These are phyloP conservation scores for Edaphochlamys debaryana DNA, from an alignment of 139 green algal genomes.

Conservation along the genomic window DNA sequence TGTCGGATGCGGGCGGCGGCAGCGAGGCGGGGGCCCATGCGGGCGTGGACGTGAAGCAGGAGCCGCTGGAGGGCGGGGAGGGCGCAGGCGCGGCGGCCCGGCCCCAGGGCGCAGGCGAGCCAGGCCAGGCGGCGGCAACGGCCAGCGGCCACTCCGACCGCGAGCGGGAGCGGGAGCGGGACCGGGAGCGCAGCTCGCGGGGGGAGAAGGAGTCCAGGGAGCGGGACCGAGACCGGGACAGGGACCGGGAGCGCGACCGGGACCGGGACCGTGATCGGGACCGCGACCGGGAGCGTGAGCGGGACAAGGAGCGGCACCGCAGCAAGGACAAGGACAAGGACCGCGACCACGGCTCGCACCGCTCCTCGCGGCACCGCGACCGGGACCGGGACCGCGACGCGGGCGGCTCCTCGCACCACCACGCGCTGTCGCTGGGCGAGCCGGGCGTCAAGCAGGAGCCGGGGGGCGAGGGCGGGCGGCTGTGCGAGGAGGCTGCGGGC, in stretches of 20 bases:
- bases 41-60: not conserved
- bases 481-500: constrained; percentile 1
- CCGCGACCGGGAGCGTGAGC: not conserved
- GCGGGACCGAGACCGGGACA: not conserved
- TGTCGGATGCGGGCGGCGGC: constrained; percentile 4
- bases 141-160: too few species aligned
- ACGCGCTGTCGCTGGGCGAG: not conserved
- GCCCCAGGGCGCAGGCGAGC: too few species aligned
- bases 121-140: too few species aligned
- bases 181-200: not conserved
- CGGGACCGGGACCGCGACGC: not conserved
- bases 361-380: not conserved
- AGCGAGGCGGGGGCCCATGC: not conserved
- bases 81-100: not conserved
- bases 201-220: constrained; percentile 7
- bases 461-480: not conserved
- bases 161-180: not conserved
- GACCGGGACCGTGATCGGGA: constrained; percentile 24
- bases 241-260: constrained; percentile 14
- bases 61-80: not conserved
- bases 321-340: not conserved
- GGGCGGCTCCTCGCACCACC: not conserved
- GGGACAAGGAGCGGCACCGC: not conserved
- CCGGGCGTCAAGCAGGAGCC: constrained; percentile 7
- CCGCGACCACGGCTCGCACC: not conserved